A percentile compares a stretch with the other conserved stretches of the same genome.
These are phyloP conservation scores for Ganoderma meredithae DNA, from an alignment of 1,284 basidiomycete species.

Conservation along the genomic window DNA sequence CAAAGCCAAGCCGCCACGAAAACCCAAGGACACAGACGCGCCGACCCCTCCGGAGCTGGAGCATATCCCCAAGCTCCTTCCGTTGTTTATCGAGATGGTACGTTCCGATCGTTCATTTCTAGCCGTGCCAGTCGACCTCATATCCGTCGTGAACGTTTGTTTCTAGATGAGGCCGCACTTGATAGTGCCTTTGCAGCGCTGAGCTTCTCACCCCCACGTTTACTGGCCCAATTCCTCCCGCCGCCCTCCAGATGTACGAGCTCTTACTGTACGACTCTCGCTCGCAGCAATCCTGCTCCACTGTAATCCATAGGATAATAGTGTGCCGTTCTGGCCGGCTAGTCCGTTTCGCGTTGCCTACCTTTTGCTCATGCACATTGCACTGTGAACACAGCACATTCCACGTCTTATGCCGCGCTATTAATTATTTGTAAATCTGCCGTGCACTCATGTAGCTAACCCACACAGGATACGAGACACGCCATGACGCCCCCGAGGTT, in stretches of 20 bases:
- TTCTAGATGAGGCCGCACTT: constrained; percentile 36
- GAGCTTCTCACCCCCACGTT: constrained; percentile 1
- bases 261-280: neutral
- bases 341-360: neutral
- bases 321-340: constrained; percentile 3
- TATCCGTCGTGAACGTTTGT: neutral
- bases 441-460: constrained; percentile 27
- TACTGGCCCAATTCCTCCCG: neutral
- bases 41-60: constrained; percentile 81
- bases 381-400: constrained; percentile 16
- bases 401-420: constrained; percentile 20
- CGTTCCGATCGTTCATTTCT: constrained; percentile 37
- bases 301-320: constrained; percentile 31
- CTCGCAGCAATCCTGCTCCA: constrained; percentile 19
- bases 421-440: constrained; percentile 26
- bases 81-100: constrained; percentile 91
- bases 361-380: constrained; percentile 18
- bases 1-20: constrained; percentile 21
- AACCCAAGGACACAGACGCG: constrained; percentile 45
- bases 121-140: neutral
- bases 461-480: constrained; percentile 18
- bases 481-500: constrained; percentile 12
- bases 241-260: neutral
- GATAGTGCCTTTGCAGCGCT: constrained; percentile 20
- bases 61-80: constrained; percentile 79